Evolutionary conservation across 23 red algal genomes (phyloP).

Genomic region (Gracilaria domingensis): DNA sequence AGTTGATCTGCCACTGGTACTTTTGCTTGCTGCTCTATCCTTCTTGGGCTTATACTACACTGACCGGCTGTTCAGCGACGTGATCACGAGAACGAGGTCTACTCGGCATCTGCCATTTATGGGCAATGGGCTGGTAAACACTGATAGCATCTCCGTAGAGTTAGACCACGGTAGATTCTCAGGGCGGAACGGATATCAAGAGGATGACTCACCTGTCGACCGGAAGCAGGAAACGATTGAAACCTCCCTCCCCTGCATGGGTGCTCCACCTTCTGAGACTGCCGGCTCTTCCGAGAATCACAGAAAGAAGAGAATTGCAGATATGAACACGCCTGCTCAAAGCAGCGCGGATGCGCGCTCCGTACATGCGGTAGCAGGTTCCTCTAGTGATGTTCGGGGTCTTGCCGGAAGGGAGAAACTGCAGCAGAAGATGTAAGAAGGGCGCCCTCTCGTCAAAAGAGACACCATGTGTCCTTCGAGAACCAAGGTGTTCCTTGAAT

Average conservation of each 20-base stretch:
- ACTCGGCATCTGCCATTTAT: constrained; percentile 14
- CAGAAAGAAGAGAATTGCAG: background rate
- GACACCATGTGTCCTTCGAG: background rate
- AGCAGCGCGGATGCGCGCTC: background rate
- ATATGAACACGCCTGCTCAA: background rate
- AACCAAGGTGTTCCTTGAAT: background rate
- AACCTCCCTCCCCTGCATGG: background rate
- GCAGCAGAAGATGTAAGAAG: background rate
- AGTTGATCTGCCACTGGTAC: too few species aligned
- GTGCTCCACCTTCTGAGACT: background rate
- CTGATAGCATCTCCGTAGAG: background rate
- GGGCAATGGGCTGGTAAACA: background rate
- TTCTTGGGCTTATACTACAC: too few species aligned
- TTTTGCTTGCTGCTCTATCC: too few species aligned
- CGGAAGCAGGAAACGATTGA: background rate
- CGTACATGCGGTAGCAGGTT: background rate
- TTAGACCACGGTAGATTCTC: background rate
- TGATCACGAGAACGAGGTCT: constrained; percentile 35
- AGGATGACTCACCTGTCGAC: background rate
- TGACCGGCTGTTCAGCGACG: too few species aligned
- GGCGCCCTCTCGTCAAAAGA: background rate
- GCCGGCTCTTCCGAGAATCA: background rate
- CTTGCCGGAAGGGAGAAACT: background rate
- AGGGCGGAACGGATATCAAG: background rate
- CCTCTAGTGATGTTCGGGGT: constrained; percentile 4